Conservation (phyloP, 345 rosid genomes). For the Angophora floribunda region DNA sequence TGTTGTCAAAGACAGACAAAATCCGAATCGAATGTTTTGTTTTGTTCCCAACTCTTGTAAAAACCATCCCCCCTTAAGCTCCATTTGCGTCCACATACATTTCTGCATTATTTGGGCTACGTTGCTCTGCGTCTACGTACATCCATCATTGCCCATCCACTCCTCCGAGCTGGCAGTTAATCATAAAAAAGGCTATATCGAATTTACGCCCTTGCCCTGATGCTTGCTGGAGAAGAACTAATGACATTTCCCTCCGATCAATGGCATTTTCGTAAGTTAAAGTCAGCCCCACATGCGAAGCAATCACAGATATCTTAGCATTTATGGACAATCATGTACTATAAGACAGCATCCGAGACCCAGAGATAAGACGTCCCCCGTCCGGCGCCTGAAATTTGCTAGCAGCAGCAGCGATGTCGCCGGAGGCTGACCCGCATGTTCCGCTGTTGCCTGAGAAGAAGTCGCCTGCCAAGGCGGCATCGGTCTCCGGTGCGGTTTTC, state of each 20-base stretch:
- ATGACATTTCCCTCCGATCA: neutral
- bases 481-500: conserved; percentile 74
- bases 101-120: neutral
- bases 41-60: neutral
- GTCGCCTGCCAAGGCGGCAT: conserved; percentile 16
- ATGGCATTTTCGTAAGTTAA: neutral
- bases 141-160: neutral
- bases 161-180: neutral
- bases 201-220: neutral
- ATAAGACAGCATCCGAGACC: conserved; percentile 4
- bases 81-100: neutral
- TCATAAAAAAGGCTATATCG: neutral
- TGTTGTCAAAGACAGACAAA: neutral
- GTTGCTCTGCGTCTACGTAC: neutral
- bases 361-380: neutral
- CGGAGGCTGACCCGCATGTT: conserved; percentile 13
- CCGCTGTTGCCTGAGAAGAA: conserved; percentile 45
- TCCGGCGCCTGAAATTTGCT: neutral
- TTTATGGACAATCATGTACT: conserved; percentile 3
- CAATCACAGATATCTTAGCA: neutral
- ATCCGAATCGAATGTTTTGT: neutral
- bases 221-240: neutral
- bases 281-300: neutral
- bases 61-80: neutral
- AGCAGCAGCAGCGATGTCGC: conserved; percentile 28